Evolutionary conservation across 257 asterid genomes (phyloP).

Genomic region (Lycium barbarum): DNA sequence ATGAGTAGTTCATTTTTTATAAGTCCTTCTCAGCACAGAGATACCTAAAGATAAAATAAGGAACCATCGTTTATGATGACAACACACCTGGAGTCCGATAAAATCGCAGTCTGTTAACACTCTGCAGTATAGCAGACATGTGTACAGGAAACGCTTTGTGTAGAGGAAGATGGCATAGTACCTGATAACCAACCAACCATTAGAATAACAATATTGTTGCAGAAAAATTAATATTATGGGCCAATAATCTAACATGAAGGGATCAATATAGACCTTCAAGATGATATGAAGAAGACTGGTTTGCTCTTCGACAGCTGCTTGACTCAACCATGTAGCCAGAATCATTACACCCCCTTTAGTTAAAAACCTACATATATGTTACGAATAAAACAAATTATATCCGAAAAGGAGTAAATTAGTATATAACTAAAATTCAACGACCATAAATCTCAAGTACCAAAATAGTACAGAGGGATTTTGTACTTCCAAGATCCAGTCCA

Average conservation of each 20-base stretch:
- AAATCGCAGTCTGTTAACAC: conserved; percentile 87
- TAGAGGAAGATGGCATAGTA: conserved; percentile 86
- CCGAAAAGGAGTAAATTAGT: conserved; percentile 1
- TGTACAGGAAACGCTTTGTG: conserved; percentile 86
- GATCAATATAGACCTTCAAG: conserved; percentile 62
- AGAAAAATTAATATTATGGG: background rate
- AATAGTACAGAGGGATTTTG: conserved; percentile 68
- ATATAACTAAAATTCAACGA: background rate
- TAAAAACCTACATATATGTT: conserved; percentile 68
- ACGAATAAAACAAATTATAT: conserved; percentile 33
- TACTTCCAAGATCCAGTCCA: conserved; percentile 80
- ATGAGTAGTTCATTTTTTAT: background rate
- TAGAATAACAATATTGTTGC: conserved; percentile 29
- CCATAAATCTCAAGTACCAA: conserved; percentile 58
- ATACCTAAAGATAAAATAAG: conserved; percentile 1
- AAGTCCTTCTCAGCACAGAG: background rate
- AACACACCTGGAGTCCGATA: conserved; percentile 91
- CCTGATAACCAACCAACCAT: conserved; percentile 54
- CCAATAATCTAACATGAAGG: background rate
- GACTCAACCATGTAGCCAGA: conserved; percentile 92
- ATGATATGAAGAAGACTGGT: conserved; percentile 71
- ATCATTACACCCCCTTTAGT: conserved; percentile 87
- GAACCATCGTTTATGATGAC: conserved; percentile 38
- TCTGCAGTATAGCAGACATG: conserved; percentile 93
- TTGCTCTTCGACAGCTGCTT: conserved; percentile 94